These are phyloP conservation scores for Cryptococcus amylolentus DNA, from an alignment of 1,284 basidiomycete species.

Conservation along the genomic window DNA sequence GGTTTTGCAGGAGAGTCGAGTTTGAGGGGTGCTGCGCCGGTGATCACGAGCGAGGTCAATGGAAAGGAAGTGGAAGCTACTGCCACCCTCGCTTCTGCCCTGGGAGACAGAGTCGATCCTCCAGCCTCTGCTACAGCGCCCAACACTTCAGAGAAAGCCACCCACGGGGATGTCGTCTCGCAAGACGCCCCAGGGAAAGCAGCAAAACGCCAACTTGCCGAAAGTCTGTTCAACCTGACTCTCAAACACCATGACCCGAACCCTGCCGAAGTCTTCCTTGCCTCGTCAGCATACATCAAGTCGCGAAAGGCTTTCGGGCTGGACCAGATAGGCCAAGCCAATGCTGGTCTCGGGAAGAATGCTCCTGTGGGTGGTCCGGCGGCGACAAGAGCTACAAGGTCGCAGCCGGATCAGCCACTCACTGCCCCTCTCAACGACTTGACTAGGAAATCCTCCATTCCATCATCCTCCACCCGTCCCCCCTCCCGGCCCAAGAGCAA, in stretches of 20 bases:
- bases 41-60: background rate
- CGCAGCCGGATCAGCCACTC: background rate
- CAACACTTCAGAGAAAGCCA: background rate
- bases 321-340: too few species aligned
- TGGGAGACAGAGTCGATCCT: background rate
- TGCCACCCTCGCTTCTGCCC: too few species aligned
- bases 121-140: background rate
- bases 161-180: background rate
- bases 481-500: background rate
- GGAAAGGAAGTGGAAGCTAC: background rate
- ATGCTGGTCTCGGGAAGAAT: background rate
- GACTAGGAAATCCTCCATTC: background rate
- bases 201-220: slow-evolving; percentile 5
- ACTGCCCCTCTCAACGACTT: background rate
- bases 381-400: too few species aligned
- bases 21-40: background rate
- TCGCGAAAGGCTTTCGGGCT: too few species aligned
- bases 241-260: slow-evolving; percentile 6
- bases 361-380: background rate
- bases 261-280: slow-evolving; percentile 9
- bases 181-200: background rate
- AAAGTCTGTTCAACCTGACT: slow-evolving; percentile 6
- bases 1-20: background rate
- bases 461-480: too few species aligned
- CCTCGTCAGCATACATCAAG: slow-evolving; percentile 4